These are phyloP conservation scores for Flammula alnicola DNA, from an alignment of 1,284 basidiomycete species.

Conservation along the genomic window DNA sequence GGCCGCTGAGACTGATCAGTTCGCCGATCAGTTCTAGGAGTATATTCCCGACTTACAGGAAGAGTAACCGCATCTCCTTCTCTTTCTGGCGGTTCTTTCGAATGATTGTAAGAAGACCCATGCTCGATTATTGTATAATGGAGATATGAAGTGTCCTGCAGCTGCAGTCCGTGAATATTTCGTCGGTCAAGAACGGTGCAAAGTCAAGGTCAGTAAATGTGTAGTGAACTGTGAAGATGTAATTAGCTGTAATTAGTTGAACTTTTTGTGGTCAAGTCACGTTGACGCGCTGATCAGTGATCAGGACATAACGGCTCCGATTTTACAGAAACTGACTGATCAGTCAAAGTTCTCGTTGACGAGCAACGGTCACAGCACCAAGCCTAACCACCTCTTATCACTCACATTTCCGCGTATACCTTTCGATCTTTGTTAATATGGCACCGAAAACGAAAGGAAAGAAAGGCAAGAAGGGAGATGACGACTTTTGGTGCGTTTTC, in stretches of 20 bases:
- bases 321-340: neutral
- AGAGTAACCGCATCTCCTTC: slow-evolving; percentile 94
- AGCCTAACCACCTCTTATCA: neutral
- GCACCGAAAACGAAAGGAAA: slow-evolving; percentile 89
- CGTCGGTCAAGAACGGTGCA: neutral
- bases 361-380: slow-evolving; percentile 1
- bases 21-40: slow-evolving; percentile 54
- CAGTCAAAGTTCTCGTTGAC: neutral
- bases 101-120: slow-evolving; percentile 97
- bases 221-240: slow-evolving; percentile 1
- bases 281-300: neutral
- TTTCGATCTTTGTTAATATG: slow-evolving; percentile 49
- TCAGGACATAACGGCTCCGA: slow-evolving; percentile 6
- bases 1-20: slow-evolving; percentile 73
- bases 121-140: slow-evolving; percentile 33
- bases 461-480: slow-evolving; percentile 81
- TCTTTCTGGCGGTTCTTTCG: slow-evolving; percentile 95
- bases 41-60: slow-evolving; percentile 68
- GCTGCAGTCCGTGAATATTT: no score
- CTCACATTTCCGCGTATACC: slow-evolving; percentile 9
- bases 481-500: slow-evolving; percentile 77
- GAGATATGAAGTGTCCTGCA: no score
- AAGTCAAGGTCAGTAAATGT: neutral
- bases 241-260: no score
- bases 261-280: slow-evolving; percentile 1